phyloP scores from a whole-genome alignment of 345 rosid species.

The Lepidium aucheri region DNA sequence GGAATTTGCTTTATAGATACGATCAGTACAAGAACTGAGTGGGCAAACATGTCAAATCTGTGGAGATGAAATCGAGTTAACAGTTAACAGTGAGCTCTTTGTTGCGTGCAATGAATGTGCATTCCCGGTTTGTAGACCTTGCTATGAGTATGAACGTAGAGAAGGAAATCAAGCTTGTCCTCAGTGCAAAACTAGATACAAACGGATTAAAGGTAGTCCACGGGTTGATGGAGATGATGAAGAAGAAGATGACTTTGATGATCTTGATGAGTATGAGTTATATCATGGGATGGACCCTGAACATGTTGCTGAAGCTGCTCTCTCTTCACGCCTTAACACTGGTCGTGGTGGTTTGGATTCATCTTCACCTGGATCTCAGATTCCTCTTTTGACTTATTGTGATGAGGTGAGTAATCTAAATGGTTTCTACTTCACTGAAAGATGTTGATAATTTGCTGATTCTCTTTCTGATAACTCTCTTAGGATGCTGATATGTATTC shows the following conservation, averaged over 20 bases:
- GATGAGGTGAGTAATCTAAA: too few species aligned
- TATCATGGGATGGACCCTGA: constrained; percentile 59
- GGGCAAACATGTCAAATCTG: constrained; percentile 90
- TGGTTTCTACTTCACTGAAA: too few species aligned
- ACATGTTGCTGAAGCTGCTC: constrained; percentile 51
- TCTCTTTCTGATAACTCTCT: too few species aligned
- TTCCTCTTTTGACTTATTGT: too few species aligned
- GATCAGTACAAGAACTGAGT: constrained; percentile 79
- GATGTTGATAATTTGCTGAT: too few species aligned
- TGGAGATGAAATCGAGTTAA: constrained; percentile 76
- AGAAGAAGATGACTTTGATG: constrained; percentile 89
- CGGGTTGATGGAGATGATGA: constrained; percentile 96
- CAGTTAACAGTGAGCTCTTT: constrained; percentile 63
- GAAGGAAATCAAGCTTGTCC: constrained; percentile 98
- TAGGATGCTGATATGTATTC: too few species aligned
- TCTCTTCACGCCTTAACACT: constrained; percentile 45
- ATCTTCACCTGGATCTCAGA: constrained; percentile 44
- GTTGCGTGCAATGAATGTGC: constrained; percentile 99
- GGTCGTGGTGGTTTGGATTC: constrained; percentile 58
- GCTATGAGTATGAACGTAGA: constrained; percentile 92
- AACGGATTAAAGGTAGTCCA: constrained; percentile 87
- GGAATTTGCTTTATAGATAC: constrained; percentile 44
- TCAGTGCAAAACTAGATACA: constrained; percentile 89
- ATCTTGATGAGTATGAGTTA: constrained; percentile 67
- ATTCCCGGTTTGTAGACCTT: constrained; percentile 92